A percentile compares a stretch with the other conserved stretches of the same genome.
phyloP scores from a whole-genome alignment of 1,284 basidiomycete genomes.

The Apiotrichum gracile region DNA sequence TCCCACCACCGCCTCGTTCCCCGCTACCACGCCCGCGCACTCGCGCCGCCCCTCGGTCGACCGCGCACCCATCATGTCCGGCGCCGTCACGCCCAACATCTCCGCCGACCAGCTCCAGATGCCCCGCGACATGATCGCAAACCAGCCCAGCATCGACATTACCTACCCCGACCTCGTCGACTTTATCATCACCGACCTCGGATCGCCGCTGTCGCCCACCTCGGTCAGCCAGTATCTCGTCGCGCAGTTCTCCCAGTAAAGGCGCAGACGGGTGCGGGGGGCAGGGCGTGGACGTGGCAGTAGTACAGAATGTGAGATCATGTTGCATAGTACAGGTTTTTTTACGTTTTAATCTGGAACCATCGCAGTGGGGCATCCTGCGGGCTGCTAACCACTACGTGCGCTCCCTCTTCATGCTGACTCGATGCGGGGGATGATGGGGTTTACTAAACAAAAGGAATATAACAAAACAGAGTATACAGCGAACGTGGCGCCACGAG shows the following conservation, averaged over 20 bases:
- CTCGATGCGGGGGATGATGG: not conserved
- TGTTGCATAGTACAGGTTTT: conserved; percentile 6
- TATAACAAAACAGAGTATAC: not conserved
- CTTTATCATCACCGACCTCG: conserved; percentile 48
- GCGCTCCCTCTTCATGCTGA: not conserved
- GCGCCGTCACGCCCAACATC: conserved; percentile 1
- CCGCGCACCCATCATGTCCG: conserved; percentile 2
- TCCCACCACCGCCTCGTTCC: not conserved
- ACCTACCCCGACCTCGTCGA: conserved; percentile 48
- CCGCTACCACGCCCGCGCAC: conserved; percentile 13
- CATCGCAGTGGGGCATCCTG: not conserved
- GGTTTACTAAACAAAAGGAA: not conserved
- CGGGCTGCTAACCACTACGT: not conserved
- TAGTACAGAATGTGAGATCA: conserved; percentile 1
- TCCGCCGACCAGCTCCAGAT: conserved; percentile 25
- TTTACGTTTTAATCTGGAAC: too few relatives aligned
- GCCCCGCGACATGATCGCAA: conserved; percentile 45
- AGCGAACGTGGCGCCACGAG: not conserved
- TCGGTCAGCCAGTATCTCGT: conserved; percentile 47
- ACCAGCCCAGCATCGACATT: conserved; percentile 50
- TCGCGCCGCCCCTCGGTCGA: conserved; percentile 5
- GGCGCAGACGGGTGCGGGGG: not conserved
- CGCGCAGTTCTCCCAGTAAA: conserved; percentile 42
- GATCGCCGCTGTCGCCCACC: conserved; percentile 41
- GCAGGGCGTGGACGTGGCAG: too few relatives aligned